Evolutionary conservation across 2,329 filamentous ascomycete genomes (phyloP), one percentile per base, ranked within the genome.

Genomic region (Alternaria gaisen): DNA sequence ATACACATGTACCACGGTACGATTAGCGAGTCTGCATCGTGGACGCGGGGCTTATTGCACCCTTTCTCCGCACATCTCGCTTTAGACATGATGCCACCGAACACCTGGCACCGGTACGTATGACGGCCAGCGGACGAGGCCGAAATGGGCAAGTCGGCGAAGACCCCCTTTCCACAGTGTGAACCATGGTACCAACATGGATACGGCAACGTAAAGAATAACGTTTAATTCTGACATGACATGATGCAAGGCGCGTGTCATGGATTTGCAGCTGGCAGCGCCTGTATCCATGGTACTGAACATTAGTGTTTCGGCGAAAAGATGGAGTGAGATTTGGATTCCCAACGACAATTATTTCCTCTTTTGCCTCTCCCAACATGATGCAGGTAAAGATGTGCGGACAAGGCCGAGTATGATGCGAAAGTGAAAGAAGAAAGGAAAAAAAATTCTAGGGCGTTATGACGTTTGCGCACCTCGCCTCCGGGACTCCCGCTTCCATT

Each of bases 241-340:
- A 56, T 51, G 58, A 56, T 60, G 58, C 58, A 60, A 56, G 53
- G 34, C 46, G 55, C 53, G 56, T 58, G 58, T 48, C 58, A 55
- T 48, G 43, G 40, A 22, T 18, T 32, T 20, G 24, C 24, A 36
- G 30, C 43, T 51, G 40, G 42, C 54, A 57, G 20, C 40, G 18
- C 30, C 6, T 28, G 14, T 28, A 30, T 22, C 58, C 58, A 60
- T 57, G 58, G 58, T 60, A 60, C 30, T 36, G 5, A 50, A 3
- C 3, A 50, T 50, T 50, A 50, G 46, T 50, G 46, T 50, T 38
- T 50, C 46, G 46, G 46, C 32, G 46, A 50, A 50, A 34, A 50
- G 14, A 44, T 36, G 34, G 46, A 32, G 46, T 42, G 12, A 16
- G 40, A 24, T 42, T 42, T 12, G 20, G 22, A 24, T 38, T 50